phyloP scores from a whole-genome alignment of 2,329 filamentous ascomycete species.

The Ophiostoma australiae region DNA sequence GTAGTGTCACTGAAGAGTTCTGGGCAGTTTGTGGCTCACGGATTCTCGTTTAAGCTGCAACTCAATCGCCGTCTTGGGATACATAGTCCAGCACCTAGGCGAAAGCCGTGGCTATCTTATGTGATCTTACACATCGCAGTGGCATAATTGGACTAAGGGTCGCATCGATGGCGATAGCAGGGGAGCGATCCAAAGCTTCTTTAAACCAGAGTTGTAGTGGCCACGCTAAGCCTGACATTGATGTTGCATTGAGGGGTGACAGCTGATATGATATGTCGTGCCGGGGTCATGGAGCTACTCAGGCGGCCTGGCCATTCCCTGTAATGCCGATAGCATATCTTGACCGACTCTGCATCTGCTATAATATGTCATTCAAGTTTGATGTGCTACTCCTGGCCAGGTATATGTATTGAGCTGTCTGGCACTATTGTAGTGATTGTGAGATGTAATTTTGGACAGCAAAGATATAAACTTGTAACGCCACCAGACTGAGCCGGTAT shows the following conservation, averaged over 20 bases:
- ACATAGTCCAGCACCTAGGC: neutral
- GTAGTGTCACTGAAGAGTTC: too few relatives aligned
- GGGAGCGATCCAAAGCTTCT: neutral
- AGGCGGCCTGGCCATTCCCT: neutral
- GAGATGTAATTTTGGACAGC: neutral
- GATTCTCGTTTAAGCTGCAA: neutral
- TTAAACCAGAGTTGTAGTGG: neutral
- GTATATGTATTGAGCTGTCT: neutral
- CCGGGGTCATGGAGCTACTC: neutral
- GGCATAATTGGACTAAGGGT: neutral
- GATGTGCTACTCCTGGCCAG: neutral
- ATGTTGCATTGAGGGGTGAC: neutral
- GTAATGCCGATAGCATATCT: neutral
- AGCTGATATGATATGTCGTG: neutral
- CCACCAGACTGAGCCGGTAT: neutral
- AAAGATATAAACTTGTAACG: neutral
- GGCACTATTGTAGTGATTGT: too few relatives aligned
- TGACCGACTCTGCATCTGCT: neutral
- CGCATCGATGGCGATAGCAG: neutral
- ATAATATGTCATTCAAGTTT: neutral
- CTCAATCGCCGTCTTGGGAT: neutral
- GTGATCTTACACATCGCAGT: neutral
- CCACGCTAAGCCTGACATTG: neutral
- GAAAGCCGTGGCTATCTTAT: neutral
- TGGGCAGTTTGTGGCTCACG: neutral